These are phyloP conservation scores for Neurospora discreta DNA, from an alignment of 495 filamentous ascomycete species.

Conservation along the genomic window DNA sequence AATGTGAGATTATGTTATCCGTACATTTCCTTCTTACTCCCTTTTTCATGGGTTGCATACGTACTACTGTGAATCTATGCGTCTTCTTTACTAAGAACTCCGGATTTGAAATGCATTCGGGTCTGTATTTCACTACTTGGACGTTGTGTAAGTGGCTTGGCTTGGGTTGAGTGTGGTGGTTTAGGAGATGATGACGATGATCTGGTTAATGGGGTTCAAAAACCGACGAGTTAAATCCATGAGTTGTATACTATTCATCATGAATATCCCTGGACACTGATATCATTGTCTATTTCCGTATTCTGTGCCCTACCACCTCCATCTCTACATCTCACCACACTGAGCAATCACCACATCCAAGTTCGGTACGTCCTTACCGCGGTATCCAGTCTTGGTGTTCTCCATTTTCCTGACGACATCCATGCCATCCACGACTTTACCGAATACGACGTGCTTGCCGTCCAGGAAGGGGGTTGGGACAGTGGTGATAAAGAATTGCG, in stretches of 20 bases:
- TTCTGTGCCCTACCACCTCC: background rate
- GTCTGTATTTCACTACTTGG: background rate
- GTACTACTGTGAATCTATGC: background rate
- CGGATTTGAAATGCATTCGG: background rate
- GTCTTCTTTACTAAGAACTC: background rate
- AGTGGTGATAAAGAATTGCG: conserved; percentile 94
- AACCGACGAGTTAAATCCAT: background rate
- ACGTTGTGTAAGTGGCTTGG: background rate
- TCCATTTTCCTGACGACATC: conserved; percentile 84
- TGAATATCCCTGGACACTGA: too few species aligned
- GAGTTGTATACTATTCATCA: background rate
- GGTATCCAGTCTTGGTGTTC: conserved; percentile 62
- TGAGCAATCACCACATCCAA: conserved; percentile 76
- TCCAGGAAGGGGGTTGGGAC: conserved; percentile 81
- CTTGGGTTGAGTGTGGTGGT: background rate
- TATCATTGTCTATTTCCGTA: background rate
- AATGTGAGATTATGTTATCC: background rate
- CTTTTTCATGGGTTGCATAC: background rate
- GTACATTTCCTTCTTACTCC: background rate
- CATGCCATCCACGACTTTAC: conserved; percentile 80
- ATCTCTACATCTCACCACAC: conserved; percentile 76
- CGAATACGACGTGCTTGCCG: conserved; percentile 92
- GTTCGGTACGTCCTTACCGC: conserved; percentile 66
- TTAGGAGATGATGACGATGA: background rate
- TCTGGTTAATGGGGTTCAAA: background rate